Evolutionary conservation across 2,329 filamentous ascomycete genomes (phyloP).

Genomic region (Penicillium sp.): DNA sequence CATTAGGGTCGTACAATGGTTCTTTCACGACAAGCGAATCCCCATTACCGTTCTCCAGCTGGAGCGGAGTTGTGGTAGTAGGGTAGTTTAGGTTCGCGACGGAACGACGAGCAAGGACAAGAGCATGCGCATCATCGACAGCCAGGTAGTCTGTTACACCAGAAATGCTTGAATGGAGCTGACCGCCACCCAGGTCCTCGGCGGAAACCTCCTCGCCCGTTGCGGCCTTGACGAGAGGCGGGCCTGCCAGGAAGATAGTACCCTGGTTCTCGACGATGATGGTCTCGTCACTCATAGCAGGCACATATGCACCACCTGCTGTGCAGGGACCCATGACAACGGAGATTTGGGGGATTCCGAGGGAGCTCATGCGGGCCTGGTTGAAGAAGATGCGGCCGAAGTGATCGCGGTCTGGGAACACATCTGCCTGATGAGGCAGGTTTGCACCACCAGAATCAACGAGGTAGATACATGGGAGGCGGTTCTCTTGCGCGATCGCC

Average conservation of each 20-base stretch:
- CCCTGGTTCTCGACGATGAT: slow-evolving; percentile 95
- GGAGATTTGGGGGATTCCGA: slow-evolving; percentile 87
- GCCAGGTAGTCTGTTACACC: slow-evolving; percentile 95
- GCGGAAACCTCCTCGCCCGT: slow-evolving; percentile 89
- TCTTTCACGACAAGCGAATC: slow-evolving; percentile 57
- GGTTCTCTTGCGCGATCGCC: slow-evolving; percentile 85
- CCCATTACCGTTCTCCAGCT: slow-evolving; percentile 19
- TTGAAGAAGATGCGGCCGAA: slow-evolving; percentile 99
- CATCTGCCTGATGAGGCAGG: slow-evolving; percentile 89
- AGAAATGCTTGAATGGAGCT: slow-evolving; percentile 83
- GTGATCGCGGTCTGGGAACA: slow-evolving; percentile 92
- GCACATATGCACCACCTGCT: slow-evolving; percentile 91
- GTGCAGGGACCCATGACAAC: slow-evolving; percentile 98
- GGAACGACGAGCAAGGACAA: slow-evolving; percentile 78
- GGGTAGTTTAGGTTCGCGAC: slow-evolving; percentile 91
- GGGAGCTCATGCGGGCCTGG: slow-evolving; percentile 86
- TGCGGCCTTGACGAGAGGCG: slow-evolving; percentile 90
- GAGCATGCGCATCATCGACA: slow-evolving; percentile 87
- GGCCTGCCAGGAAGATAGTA: slow-evolving; percentile 95
- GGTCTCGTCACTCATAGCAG: slow-evolving; percentile 94
- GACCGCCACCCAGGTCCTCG: slow-evolving; percentile 86
- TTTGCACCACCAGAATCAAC: slow-evolving; percentile 96
- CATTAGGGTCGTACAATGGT: slow-evolving; percentile 73
- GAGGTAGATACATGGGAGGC: slow-evolving; percentile 80
- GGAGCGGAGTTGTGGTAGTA: slow-evolving; percentile 39